A percentile compares a stretch with the other conserved stretches of the same genome.
These are phyloP conservation scores for Phaffomyces antillensis DNA, from an alignment of 805 yeast genomes.

Conservation along the genomic window DNA sequence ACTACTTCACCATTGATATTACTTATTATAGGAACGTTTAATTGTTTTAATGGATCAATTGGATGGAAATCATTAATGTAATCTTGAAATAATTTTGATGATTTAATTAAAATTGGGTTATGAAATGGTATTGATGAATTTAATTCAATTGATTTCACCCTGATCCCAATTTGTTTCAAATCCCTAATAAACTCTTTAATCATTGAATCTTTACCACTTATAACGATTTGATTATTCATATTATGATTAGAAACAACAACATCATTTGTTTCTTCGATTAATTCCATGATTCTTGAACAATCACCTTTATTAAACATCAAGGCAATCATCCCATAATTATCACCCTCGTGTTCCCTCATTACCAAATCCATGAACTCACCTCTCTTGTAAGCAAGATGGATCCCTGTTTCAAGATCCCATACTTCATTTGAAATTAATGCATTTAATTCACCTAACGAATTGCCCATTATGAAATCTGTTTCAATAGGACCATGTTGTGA, in stretches of 20 bases:
- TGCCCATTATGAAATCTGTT: conserved; percentile 29
- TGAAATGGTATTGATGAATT: conserved; percentile 42
- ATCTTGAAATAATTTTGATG: conserved; percentile 23
- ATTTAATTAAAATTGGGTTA: conserved; percentile 28
- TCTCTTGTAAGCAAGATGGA: conserved; percentile 26
- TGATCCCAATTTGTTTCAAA: conserved; percentile 13
- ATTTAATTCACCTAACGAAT: conserved; percentile 39
- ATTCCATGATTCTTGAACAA: neutral
- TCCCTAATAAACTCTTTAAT: conserved; percentile 10
- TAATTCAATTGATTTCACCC: conserved; percentile 25
- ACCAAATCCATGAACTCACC: conserved; percentile 32
- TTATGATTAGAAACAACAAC: conserved; percentile 37
- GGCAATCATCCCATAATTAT: conserved; percentile 31
- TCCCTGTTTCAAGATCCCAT: conserved; percentile 11
- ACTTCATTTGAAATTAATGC: conserved; percentile 28
- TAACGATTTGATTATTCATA: conserved; percentile 30
- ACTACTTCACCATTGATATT: conserved; percentile 29
- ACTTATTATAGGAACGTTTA: conserved; percentile 30
- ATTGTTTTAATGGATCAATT: conserved; percentile 5
- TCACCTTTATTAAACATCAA: conserved; percentile 19
- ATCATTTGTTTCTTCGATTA: conserved; percentile 2
- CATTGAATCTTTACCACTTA: conserved; percentile 29
- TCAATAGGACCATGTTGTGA: conserved; percentile 14
- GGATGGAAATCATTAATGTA: conserved; percentile 8
- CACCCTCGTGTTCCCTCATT: conserved; percentile 10